A percentile compares a stretch with the other conserved stretches of the same genome.
Conservation (phyloP, 768 basidiomycete species). For the Pisolithus albus region DNA sequence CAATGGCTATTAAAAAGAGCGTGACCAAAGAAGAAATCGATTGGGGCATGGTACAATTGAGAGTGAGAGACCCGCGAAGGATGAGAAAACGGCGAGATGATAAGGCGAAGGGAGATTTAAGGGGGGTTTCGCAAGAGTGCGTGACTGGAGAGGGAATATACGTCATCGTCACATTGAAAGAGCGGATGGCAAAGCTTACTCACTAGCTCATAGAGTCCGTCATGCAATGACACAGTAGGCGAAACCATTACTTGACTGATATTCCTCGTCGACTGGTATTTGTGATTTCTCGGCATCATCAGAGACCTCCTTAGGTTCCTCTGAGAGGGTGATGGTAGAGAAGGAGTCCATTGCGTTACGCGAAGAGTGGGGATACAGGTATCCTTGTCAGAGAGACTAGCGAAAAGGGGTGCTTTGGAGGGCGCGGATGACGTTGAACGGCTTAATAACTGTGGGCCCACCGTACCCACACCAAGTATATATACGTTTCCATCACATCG, state of each 20-base stretch:
- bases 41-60: slow-evolving; percentile 3
- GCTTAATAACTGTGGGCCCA: slow-evolving; percentile 1
- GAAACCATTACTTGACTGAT: not conserved
- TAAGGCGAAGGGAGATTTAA: not conserved
- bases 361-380: not conserved
- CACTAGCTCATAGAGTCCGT: not conserved
- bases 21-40: not conserved
- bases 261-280: slow-evolving; percentile 10
- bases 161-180: not conserved
- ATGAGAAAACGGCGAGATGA: not conserved
- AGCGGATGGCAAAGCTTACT: slow-evolving; percentile 8
- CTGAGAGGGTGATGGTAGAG: not conserved
- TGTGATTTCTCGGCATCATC: slow-evolving; percentile 1
- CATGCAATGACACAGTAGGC: slow-evolving; percentile 15
- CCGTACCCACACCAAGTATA: slow-evolving; percentile 1
- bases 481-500: slow-evolving; percentile 8
- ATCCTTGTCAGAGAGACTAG: not conserved
- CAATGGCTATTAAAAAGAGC: slow-evolving; percentile 6
- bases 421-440: slow-evolving; percentile 5
- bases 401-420: not conserved
- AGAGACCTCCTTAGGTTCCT: not conserved
- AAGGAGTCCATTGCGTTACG: slow-evolving; percentile 16
- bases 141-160: slow-evolving; percentile 1
- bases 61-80: not conserved
- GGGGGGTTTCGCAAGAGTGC: not conserved